These are phyloP conservation scores for Arabidopsis lyrata DNA, from an alignment of 441 rosid genomes.

Conservation along the genomic window DNA sequence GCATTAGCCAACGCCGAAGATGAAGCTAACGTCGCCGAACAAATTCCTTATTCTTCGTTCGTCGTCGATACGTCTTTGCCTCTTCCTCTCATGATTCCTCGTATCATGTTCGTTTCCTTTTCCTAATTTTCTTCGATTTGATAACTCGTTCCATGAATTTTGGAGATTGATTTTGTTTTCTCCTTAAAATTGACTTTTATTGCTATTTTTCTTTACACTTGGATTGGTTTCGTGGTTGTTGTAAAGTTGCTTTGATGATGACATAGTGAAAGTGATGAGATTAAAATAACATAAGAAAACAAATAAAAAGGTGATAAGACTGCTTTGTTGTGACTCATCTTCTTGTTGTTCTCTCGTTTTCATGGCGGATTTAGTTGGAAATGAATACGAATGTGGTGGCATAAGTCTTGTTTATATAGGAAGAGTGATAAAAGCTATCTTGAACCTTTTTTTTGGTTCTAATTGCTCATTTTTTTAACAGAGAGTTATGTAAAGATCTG, in stretches of 20 bases:
- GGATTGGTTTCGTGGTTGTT: slow-evolving; percentile 9
- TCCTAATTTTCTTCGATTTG: not conserved
- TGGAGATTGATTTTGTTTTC: not conserved
- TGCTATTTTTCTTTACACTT: slow-evolving; percentile 1
- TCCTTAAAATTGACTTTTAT: not conserved
- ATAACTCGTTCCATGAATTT: not conserved
- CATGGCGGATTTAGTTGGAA: slow-evolving; percentile 16
- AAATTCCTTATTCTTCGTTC: slow-evolving; percentile 54
- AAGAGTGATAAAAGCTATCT: not conserved
- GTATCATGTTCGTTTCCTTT: slow-evolving; percentile 55
- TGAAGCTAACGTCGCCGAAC: slow-evolving; percentile 36
- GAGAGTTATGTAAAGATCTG: slow-evolving; percentile 88
- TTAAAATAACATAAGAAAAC: not conserved
- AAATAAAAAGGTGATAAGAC: not conserved
- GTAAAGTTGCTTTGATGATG: slow-evolving; percentile 30
- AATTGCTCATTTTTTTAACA: too few species aligned
- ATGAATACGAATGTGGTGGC: too few species aligned
- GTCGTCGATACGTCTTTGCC: slow-evolving; percentile 66
- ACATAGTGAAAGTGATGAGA: slow-evolving; percentile 9
- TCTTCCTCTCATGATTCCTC: slow-evolving; percentile 57
- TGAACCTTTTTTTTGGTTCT: too few species aligned
- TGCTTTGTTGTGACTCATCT: not conserved
- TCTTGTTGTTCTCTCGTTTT: slow-evolving; percentile 17
- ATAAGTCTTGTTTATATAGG: not conserved
- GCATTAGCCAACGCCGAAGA: slow-evolving; percentile 50